Evolutionary conservation across 2,329 filamentous ascomycete species (phyloP).

Genomic region (Ophiobolus disseminans): DNA sequence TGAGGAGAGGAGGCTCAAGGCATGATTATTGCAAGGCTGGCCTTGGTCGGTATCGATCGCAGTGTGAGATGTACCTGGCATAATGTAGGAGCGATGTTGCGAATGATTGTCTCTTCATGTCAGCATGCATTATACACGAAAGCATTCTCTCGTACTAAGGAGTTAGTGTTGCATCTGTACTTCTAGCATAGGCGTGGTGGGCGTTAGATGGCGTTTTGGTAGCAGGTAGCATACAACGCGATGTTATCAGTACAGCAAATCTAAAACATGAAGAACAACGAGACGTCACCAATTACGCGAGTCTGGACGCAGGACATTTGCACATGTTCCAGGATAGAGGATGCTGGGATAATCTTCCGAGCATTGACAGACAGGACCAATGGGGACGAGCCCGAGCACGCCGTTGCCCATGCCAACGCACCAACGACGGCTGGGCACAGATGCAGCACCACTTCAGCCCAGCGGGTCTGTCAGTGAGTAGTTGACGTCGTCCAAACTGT

Average conservation of each 20-base stretch:
- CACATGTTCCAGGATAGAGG: not conserved
- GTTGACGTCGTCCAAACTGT: conserved; percentile 6
- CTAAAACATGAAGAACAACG: not conserved
- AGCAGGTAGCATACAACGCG: conserved; percentile 4
- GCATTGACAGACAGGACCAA: not conserved
- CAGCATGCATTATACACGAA: conserved; percentile 5
- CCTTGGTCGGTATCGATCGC: not conserved
- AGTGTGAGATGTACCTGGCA: not conserved
- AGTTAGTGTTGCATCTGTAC: not conserved
- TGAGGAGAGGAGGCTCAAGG: conserved; percentile 68
- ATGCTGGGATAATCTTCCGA: not conserved
- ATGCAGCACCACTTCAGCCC: conserved; percentile 2
- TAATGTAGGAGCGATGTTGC: not conserved
- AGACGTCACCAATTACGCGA: not conserved
- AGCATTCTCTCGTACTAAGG: conserved; percentile 2
- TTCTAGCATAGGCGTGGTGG: conserved; percentile 1
- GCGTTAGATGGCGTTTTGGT: conserved; percentile 5
- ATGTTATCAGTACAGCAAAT: not conserved
- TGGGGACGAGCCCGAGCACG: not conserved
- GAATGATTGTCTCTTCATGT: not conserved
- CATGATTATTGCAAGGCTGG: conserved; percentile 42
- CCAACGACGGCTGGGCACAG: not conserved
- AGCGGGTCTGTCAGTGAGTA: conserved; percentile 4
- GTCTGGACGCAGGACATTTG: not conserved
- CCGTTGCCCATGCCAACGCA: conserved; percentile 10